Conservation (phyloP, 2,329 filamentous ascomycete genomes). For the Davidsoniella neocaledoniae region DNA sequence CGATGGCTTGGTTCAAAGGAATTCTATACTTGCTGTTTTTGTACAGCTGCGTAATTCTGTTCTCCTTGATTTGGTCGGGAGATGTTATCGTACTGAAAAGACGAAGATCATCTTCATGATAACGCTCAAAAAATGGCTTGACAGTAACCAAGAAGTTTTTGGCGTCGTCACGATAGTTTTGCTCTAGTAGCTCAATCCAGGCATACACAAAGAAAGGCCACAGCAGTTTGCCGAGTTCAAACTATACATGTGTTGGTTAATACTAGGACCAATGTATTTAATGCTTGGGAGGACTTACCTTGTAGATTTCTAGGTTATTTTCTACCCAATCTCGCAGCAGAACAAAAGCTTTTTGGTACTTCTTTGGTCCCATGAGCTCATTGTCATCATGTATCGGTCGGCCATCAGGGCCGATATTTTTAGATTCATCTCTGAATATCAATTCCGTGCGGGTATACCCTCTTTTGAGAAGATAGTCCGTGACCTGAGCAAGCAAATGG, state of each 20-base stretch:
- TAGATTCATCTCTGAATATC: constrained; percentile 78
- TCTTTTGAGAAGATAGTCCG: constrained; percentile 90
- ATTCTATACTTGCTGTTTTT: constrained; percentile 75
- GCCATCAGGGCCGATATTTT: constrained; percentile 65
- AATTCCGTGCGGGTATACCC: constrained; percentile 88
- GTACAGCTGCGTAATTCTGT: constrained; percentile 65
- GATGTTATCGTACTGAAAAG: constrained; percentile 57
- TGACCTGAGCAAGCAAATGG: constrained; percentile 34
- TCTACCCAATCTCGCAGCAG: constrained; percentile 72
- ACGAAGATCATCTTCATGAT: constrained; percentile 67
- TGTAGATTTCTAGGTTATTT: constrained; percentile 85
- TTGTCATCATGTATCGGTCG: constrained; percentile 48
- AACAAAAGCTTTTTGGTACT: constrained; percentile 60
- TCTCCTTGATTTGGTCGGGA: constrained; percentile 62
- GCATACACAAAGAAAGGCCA: constrained; percentile 95
- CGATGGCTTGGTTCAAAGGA: constrained; percentile 72
- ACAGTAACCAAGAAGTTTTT: constrained; percentile 56
- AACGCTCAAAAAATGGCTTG: constrained; percentile 51
- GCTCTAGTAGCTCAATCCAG: constrained; percentile 60
- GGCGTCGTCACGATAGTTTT: constrained; percentile 55
- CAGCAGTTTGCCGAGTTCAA: constrained; percentile 70
- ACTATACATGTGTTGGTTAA: constrained; percentile 28
- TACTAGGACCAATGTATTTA: not conserved
- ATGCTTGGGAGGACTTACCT: constrained; percentile 33
- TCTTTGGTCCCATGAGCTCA: constrained; percentile 52